Evolutionary conservation across 1,284 basidiomycete species (phyloP).

Genomic region (Rhodofomes roseus): DNA sequence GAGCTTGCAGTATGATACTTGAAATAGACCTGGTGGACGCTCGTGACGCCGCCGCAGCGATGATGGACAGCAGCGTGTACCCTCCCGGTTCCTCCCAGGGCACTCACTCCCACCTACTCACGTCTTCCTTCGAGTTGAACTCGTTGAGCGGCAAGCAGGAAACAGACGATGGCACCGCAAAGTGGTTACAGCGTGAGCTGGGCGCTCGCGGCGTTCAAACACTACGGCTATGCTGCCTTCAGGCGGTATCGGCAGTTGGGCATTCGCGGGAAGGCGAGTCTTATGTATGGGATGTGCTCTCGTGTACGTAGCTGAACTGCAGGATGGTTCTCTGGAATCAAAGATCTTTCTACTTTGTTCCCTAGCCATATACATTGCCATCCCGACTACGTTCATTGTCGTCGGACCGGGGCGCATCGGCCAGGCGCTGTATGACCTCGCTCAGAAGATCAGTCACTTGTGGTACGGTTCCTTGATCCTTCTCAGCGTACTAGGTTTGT

Average conservation of each 20-base stretch:
- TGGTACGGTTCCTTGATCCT: constrained; percentile 63
- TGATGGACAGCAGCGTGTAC: background rate
- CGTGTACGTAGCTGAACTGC: background rate
- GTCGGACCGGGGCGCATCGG: constrained; percentile 63
- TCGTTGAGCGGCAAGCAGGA: background rate
- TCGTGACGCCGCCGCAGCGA: constrained; percentile 1
- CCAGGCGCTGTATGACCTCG: constrained; percentile 67
- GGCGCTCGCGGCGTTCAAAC: constrained; percentile 20
- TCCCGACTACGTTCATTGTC: constrained; percentile 43
- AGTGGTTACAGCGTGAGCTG: constrained; percentile 1
- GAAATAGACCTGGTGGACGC: background rate
- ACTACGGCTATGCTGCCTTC: constrained; percentile 28
- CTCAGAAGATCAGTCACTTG: constrained; percentile 56
- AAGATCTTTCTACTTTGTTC: constrained; percentile 42
- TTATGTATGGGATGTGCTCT: background rate
- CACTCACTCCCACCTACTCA: background rate
- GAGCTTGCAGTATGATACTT: background rate
- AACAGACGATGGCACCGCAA: background rate
- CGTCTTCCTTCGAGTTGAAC: background rate
- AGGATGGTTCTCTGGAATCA: background rate
- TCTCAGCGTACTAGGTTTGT: constrained; percentile 39
- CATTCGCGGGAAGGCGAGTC: constrained; percentile 44
- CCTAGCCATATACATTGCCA: constrained; percentile 39
- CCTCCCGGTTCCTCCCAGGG: background rate
- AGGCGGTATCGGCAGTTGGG: constrained; percentile 44